These are phyloP conservation scores for Colletotrichum sp. DNA, from an alignment of 2,329 filamentous ascomycete genomes.

Conservation along the genomic window DNA sequence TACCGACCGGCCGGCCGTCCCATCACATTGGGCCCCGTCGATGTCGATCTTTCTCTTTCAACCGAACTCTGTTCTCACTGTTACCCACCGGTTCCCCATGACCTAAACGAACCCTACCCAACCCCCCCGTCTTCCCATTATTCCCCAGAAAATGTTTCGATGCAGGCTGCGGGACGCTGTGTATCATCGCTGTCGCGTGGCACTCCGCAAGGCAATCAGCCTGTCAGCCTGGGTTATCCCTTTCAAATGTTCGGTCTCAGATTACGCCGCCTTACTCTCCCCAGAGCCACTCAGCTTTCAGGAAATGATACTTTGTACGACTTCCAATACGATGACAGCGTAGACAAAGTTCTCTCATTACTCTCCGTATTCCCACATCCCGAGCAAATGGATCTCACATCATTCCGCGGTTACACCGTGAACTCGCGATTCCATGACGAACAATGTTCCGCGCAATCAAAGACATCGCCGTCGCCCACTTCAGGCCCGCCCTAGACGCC, in stretches of 20 bases:
- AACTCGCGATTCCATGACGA: not conserved
- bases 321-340: not conserved
- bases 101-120: not conserved
- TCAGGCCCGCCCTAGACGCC: constrained; percentile 35
- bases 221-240: not conserved
- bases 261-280: not conserved
- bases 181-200: not conserved
- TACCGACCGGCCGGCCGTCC: not conserved
- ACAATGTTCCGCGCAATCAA: not conserved
- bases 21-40: not conserved
- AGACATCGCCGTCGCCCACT: constrained; percentile 15
- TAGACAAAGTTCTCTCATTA: not conserved
- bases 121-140: not conserved
- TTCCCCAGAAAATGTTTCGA: constrained; percentile 9
- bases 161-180: not conserved
- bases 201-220: not conserved
- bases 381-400: too few species aligned
- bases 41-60: constrained; percentile 2
- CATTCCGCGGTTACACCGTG: not conserved
- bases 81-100: not conserved
- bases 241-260: not conserved
- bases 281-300: too few species aligned
- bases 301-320: not conserved
- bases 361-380: not conserved
- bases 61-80: not conserved